Evolutionary conservation across 139 green algal species (phyloP), one percentile per base, ranked within the genome.

Genomic region (Edaphochlamys debaryana): DNA sequence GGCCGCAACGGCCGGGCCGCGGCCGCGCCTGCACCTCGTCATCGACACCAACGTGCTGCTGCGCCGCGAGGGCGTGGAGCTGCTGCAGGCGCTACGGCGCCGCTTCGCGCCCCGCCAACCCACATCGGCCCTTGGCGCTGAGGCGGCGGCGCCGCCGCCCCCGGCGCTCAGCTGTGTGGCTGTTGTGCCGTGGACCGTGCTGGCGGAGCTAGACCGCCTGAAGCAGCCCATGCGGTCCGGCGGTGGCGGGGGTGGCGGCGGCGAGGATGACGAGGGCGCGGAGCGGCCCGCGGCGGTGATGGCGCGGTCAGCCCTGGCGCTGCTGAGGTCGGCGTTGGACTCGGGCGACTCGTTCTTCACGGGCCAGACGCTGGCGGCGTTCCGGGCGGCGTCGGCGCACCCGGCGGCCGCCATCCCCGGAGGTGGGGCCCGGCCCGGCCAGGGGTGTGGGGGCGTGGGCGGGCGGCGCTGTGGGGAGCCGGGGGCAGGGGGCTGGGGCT

Each of bases 31-130:
- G 40, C 69, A 81, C 42, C n/a, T 81, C 19, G 75, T 81, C 40
- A 6, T 81, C 3, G 75, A 81, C 66, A 81, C 75, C n/a, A 81
- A 81, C 40, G 75, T 71, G 54, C 40, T 81, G 41, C 75, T 81
- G 75, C 62, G 40, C 19, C 40, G 5, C 1, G 73, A 80, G 3
- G 73, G 73, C 25, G 4, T 80, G 29, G 32, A 9, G 56, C 54
- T 80, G 73, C 58, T 80, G 56, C 56, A 58, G 36, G 8, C 30
- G 9, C 25, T 80, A 5, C 56, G 38, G 56, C 37, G 58, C 38
- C 32, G 54, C 38, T 80, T 70, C 37, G 37, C 73, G 40, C 73
- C 40, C 37, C 56, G 58, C 45, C 25, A 9, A 11, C 13, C 15
- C 37, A 27, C 36, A 30, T 40, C 58, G 73, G 73, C 11, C 6